Conservation (phyloP, 495 filamentous ascomycete species). For the Friedmanniomyces endolithicus region DNA sequence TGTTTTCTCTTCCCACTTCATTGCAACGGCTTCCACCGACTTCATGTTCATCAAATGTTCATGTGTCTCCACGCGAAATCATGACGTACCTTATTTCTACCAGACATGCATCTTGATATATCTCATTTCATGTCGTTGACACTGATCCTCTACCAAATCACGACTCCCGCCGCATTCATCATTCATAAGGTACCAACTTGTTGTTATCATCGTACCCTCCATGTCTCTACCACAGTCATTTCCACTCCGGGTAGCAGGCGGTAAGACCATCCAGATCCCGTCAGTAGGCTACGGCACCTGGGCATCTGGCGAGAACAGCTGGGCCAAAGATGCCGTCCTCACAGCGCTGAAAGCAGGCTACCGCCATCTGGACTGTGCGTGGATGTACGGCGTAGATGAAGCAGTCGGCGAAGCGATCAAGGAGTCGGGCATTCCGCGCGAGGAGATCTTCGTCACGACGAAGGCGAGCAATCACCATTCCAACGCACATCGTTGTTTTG, state of each 20-base stretch:
- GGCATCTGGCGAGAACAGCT: slow-evolving; percentile 10
- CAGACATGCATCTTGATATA: no score
- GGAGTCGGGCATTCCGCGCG: slow-evolving; percentile 19
- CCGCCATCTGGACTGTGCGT: slow-evolving; percentile 48
- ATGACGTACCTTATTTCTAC: no score
- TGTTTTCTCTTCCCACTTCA: no score
- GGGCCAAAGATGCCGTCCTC: slow-evolving; percentile 35
- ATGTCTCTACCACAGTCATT: slow-evolving; percentile 15
- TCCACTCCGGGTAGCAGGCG: slow-evolving; percentile 11
- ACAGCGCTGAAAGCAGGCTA: slow-evolving; percentile 52
- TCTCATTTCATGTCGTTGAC: no score
- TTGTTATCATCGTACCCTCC: no score
- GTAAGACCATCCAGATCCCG: slow-evolving; percentile 16
- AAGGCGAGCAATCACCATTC: slow-evolving; percentile 27
- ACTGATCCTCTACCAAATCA: no score
- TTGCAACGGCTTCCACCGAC: no score
- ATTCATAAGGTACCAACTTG: no score
- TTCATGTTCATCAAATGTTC: no score
- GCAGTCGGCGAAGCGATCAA: slow-evolving; percentile 44
- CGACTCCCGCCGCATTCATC: no score
- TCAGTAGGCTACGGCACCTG: slow-evolving; percentile 22
- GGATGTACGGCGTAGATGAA: slow-evolving; percentile 48
- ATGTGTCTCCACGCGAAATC: no score
- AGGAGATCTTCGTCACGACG: slow-evolving; percentile 23
- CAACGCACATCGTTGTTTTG: slow-evolving; percentile 16